phyloP scores from a whole-genome alignment of 2,329 filamentous ascomycete genomes.

The Fusarium subtropicale region DNA sequence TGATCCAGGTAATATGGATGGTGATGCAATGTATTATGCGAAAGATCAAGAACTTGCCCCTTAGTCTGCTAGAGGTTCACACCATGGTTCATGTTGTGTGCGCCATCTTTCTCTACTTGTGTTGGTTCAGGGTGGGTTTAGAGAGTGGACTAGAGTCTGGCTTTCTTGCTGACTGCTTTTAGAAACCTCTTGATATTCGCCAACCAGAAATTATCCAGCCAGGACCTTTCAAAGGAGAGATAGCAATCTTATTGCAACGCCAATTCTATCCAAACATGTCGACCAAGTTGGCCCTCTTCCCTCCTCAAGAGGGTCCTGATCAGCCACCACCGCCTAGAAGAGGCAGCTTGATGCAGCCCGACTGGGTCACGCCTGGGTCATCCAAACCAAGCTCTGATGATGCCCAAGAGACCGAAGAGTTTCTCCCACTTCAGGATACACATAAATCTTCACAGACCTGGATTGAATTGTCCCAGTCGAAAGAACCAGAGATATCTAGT shows the following conservation, averaged over 20 bases:
- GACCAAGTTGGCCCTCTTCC: constrained; percentile 3
- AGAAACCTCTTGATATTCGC: constrained; percentile 36
- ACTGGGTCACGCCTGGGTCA: not conserved
- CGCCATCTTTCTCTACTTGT: constrained; percentile 35
- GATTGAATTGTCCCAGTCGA: not conserved
- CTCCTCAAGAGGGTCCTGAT: not conserved
- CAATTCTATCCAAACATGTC: constrained; percentile 12
- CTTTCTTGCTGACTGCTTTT: not conserved
- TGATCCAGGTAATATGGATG: constrained; percentile 56
- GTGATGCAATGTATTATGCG: constrained; percentile 51
- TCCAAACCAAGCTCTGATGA: not conserved
- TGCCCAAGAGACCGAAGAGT: not conserved
- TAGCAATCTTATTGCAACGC: not conserved
- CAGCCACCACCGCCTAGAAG: not conserved
- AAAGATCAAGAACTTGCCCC: constrained; percentile 48
- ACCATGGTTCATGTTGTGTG: constrained; percentile 40
- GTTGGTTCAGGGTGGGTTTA: constrained; percentile 33
- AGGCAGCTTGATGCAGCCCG: not conserved
- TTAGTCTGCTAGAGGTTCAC: constrained; percentile 54
- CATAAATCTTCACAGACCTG: not conserved
- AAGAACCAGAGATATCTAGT: not conserved
- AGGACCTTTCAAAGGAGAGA: not conserved
- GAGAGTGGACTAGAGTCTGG: rapidly evolving
- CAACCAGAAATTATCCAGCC: constrained; percentile 4
- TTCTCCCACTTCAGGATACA: not conserved